Percentiles rank a stretch among this genome's conserved stretches.
phyloP scores from a whole-genome alignment of 2,329 filamentous ascomycete genomes.

The Arthroderma sp. region DNA sequence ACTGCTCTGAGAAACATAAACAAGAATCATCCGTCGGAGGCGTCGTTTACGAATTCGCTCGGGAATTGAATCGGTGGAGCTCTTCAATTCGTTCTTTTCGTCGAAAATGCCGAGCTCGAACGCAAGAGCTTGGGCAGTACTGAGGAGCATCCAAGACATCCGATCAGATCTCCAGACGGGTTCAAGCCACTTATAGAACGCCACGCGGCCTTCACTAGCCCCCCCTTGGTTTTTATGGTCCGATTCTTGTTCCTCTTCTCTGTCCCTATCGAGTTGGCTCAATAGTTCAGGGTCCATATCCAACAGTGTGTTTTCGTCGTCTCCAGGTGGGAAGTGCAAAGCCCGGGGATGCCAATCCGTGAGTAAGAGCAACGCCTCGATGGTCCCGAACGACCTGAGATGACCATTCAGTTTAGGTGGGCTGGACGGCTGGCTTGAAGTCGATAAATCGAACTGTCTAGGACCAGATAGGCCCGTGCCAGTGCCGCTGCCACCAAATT shows the following conservation, averaged over 20 bases:
- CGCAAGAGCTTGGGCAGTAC: slow-evolving; percentile 75
- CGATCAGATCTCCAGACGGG: slow-evolving; percentile 88
- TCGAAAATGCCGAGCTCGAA: slow-evolving; percentile 96
- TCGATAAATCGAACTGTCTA: slow-evolving; percentile 7
- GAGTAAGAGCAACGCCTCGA: slow-evolving; percentile 84
- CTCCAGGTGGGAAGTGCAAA: slow-evolving; percentile 72
- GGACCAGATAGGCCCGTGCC: slow-evolving; percentile 50
- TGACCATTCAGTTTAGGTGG: slow-evolving; percentile 45
- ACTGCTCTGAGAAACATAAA: slow-evolving; percentile 88
- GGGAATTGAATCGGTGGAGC: slow-evolving; percentile 32
- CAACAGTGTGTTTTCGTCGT: slow-evolving; percentile 51
- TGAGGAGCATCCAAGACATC: slow-evolving; percentile 96
- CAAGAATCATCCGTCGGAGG: slow-evolving; percentile 72
- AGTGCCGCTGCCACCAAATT: slow-evolving; percentile 79
- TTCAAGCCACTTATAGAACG: slow-evolving; percentile 84
- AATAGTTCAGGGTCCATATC: slow-evolving; percentile 60
- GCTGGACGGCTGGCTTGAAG: slow-evolving; percentile 4
- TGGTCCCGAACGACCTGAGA: slow-evolving; percentile 76
- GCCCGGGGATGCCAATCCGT: slow-evolving; percentile 96
- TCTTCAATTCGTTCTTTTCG: slow-evolving; percentile 61
- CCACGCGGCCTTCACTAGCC: slow-evolving; percentile 66
- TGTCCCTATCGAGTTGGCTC: slow-evolving; percentile 44
- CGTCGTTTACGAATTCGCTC: slow-evolving; percentile 70
- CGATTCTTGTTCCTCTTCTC: slow-evolving; percentile 20
- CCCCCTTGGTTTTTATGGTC: slow-evolving; percentile 37